These are phyloP conservation scores for Carex pumila DNA, from an alignment of 176 grass and related monocot species.

Conservation along the genomic window DNA sequence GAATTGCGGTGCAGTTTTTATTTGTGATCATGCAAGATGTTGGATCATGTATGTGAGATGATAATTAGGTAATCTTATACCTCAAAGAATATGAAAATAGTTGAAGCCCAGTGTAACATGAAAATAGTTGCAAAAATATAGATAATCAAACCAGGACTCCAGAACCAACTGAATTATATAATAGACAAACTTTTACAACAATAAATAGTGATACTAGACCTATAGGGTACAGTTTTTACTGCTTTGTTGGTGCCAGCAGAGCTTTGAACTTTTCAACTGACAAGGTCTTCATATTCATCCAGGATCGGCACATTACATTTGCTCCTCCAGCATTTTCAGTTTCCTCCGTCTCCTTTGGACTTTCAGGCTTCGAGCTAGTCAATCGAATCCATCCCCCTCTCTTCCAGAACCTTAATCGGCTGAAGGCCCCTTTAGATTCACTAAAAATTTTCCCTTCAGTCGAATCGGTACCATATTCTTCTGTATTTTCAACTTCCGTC, in stretches of 20 bases:
- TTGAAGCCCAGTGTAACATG: not conserved
- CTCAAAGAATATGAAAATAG: not conserved
- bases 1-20: not conserved
- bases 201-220: not conserved
- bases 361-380: not conserved
- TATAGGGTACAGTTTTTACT: not conserved
- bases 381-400: not conserved
- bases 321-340: not conserved
- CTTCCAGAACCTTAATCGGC: not conserved
- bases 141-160: not conserved
- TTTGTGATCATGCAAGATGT: not conserved
- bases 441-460: not conserved
- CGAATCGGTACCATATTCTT: not conserved
- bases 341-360: not conserved
- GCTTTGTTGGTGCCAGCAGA: not conserved
- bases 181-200: not conserved
- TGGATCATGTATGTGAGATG: not conserved
- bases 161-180: not conserved
- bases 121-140: not conserved
- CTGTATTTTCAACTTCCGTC: not conserved
- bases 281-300: not conserved
- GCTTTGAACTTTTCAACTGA: not conserved
- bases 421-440: not conserved
- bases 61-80: not conserved
- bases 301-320: not conserved